A percentile compares a stretch with the other conserved stretches of the same genome.
Evolutionary conservation across 2,329 filamentous ascomycete genomes (phyloP).

Genomic region (Cladosporium austrohemisphaericum): DNA sequence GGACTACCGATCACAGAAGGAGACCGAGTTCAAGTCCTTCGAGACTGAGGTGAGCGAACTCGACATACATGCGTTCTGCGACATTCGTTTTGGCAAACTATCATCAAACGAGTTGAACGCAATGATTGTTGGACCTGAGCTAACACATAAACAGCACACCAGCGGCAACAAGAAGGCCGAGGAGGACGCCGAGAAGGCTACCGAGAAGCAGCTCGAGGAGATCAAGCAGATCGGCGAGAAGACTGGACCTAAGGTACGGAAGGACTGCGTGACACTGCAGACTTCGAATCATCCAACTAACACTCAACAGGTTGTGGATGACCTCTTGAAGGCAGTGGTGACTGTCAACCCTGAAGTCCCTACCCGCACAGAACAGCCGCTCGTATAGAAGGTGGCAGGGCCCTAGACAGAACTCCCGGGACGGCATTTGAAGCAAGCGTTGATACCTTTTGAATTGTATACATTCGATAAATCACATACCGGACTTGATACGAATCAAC

Average conservation of each 20-base stretch:
- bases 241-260: constrained; percentile 58
- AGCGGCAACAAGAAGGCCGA: constrained; percentile 77
- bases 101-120: no score
- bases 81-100: no score
- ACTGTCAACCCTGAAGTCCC: constrained; percentile 72
- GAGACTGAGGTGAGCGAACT: constrained; percentile 72
- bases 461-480: constrained; percentile 8
- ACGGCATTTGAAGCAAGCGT: constrained; percentile 13
- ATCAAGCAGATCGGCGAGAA: constrained; percentile 79
- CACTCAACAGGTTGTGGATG: constrained; percentile 61
- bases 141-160: constrained; percentile 63
- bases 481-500: not conserved
- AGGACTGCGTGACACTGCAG: not conserved
- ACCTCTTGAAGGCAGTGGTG: constrained; percentile 80
- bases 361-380: constrained; percentile 36
- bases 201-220: constrained; percentile 74
- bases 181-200: constrained; percentile 72
- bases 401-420: not conserved
- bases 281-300: not conserved
- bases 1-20: constrained; percentile 83
- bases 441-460: constrained; percentile 16
- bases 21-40: constrained; percentile 91
- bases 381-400: constrained; percentile 19
- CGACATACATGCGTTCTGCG: no score
- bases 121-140: not conserved